Percentiles rank a stretch among this genome's conserved stretches.
These are phyloP conservation scores for Zygnema circumcarinatum DNA, from an alignment of 139 green algal genomes.

Conservation along the genomic window DNA sequence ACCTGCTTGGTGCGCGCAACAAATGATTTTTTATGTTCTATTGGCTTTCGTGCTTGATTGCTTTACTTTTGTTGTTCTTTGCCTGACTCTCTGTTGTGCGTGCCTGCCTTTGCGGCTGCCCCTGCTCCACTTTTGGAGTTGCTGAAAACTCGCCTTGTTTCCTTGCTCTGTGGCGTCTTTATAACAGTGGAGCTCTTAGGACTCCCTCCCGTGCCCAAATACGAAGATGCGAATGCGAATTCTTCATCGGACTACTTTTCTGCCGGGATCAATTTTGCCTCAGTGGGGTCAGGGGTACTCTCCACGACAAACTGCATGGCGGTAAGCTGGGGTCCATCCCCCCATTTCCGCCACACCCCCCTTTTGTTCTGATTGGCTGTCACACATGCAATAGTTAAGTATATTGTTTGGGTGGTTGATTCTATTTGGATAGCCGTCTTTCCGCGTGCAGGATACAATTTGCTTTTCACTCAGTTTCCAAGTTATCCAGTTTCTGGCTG, in stretches of 20 bases:
- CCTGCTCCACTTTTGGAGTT: neutral
- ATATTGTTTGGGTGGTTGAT: neutral
- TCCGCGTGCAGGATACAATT: neutral
- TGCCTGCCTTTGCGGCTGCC: neutral
- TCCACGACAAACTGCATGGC: neutral
- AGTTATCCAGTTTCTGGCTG: neutral
- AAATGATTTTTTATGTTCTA: neutral
- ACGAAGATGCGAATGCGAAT: neutral
- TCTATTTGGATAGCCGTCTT: neutral
- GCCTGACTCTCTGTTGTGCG: too few relatives aligned
- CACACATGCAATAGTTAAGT: neutral
- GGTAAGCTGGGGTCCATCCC: too few relatives aligned
- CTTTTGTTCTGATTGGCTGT: too few relatives aligned
- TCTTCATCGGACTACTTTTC: neutral
- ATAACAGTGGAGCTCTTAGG: neutral
- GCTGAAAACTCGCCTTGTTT: neutral
- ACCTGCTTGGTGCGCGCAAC: neutral
- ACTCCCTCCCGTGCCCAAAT: neutral
- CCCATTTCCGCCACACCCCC: too few relatives aligned
- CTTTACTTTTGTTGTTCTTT: neutral
- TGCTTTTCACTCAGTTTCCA: neutral
- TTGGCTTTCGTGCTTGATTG: neutral
- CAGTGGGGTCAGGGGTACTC: neutral
- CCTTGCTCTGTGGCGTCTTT: neutral
- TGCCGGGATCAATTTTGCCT: neutral